Evolutionary conservation across 2,329 filamentous ascomycete species (phyloP), one percentile per base, ranked within the genome.

Genomic region (Neofusicoccum parvum): DNA sequence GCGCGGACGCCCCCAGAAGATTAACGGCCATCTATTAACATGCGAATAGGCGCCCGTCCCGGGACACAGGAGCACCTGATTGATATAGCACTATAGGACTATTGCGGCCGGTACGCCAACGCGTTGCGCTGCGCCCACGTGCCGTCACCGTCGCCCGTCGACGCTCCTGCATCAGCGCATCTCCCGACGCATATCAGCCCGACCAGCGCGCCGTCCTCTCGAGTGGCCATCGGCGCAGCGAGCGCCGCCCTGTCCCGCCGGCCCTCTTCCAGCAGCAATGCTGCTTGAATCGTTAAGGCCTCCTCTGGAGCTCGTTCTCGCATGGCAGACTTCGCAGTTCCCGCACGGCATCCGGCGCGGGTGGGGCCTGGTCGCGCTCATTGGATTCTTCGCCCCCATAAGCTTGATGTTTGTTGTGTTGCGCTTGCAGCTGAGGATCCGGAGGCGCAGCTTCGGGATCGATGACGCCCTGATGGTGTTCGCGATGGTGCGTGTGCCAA

Each of bases 391-490:
- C 15, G 17, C 36, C 1, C 15, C 41, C 1, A 46, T 46, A 12
- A 27, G 54, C 23, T 4, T 59, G 3, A 3, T 59, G 1, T 27
- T 34, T 7, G 54, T 59, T 6, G 23, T n/a, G 2, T 17, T 59
- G 27, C 54, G 54, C 15, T 34, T 27, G 10, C 14, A 17, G 9
- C 5, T 27, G 3, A 17, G 54, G 3, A 17, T 59, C 7, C 54
- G 54, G 3, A 32, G 56, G 15, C 53, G 56, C 1, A 65, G 39
- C 2, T 59, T 51, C 17, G 64, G 64, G 15, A 20, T 53, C 12
- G 64, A 65, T 34, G 64, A 65, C 14, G 37, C 12, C 17, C 36
- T 65, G 20, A 65, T 65, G 4, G 43, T 65, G 11, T 17, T 60
- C n/a, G 64, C 64, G 2, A 17, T 65, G 45, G 64, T 65, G 4